Evolutionary conservation across 257 asterid genomes (phyloP).

Genomic region (Scutellaria minor): DNA sequence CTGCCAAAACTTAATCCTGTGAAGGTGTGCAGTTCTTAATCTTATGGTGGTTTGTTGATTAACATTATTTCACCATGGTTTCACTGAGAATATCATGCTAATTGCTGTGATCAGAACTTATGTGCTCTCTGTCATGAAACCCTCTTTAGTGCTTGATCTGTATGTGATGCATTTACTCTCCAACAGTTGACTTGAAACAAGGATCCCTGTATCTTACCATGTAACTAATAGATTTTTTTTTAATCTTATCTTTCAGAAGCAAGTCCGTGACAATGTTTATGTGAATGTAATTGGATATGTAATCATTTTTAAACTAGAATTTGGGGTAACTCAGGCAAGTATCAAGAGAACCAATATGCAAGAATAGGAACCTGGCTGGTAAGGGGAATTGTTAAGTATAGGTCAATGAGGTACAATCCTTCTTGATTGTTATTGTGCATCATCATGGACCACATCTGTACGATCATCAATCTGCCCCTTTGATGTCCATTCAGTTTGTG

Average conservation of each 20-base stretch:
- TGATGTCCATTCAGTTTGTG: conserved; percentile 6
- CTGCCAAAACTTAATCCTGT: conserved; percentile 91
- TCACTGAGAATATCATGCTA: conserved; percentile 11
- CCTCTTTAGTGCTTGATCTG: too few species aligned
- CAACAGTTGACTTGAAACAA: neutral
- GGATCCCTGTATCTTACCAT: too few species aligned
- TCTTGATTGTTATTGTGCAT: neutral
- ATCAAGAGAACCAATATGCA: conserved; percentile 2
- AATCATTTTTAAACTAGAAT: conserved; percentile 14
- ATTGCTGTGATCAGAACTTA: conserved; percentile 3
- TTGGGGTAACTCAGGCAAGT: neutral
- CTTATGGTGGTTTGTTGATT: conserved; percentile 31
- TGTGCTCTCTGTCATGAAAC: too few species aligned
- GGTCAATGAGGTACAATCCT: neutral
- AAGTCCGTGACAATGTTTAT: conserved; percentile 22
- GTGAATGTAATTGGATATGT: neutral
- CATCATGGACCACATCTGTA: neutral
- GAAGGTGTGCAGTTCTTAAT: conserved; percentile 55
- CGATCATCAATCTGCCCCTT: neutral
- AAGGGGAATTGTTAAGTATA: neutral
- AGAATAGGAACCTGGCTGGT: conserved; percentile 6
- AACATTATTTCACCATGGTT: conserved; percentile 27
- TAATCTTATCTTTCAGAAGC: neutral
- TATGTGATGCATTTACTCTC: neutral
- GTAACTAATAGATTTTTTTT: neutral